These are phyloP conservation scores for Colletotrichum navitas DNA, from an alignment of 2,329 filamentous ascomycete genomes.

Conservation along the genomic window DNA sequence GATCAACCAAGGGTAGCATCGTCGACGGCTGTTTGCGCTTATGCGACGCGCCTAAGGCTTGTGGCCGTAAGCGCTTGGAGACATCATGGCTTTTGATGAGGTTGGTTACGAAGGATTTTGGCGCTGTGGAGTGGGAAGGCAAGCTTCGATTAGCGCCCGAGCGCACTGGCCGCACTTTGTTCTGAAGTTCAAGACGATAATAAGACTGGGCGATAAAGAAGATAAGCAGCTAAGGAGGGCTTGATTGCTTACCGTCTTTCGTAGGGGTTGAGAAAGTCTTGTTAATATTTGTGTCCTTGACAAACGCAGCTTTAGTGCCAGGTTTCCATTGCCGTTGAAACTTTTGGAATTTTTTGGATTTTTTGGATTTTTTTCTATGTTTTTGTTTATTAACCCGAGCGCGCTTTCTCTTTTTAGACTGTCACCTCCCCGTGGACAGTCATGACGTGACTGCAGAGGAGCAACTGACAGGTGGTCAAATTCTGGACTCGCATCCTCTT, in stretches of 20 bases:
- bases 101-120: conserved; percentile 34
- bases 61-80: conserved; percentile 27
- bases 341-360: too few species aligned
- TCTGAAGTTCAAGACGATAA: conserved; percentile 7
- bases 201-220: conserved; percentile 16
- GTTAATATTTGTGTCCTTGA: neutral
- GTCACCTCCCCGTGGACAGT: neutral
- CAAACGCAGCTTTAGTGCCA: neutral
- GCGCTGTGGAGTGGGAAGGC: conserved; percentile 31
- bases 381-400: too few species aligned
- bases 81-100: conserved; percentile 15
- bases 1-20: neutral
- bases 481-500: neutral
- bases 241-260: too few species aligned
- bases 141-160: conserved; percentile 35
- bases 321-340: neutral
- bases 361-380: too few species aligned
- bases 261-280: neutral
- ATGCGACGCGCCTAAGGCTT: conserved; percentile 28
- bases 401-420: too few species aligned
- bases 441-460: neutral
- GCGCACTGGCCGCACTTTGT: conserved; percentile 42
- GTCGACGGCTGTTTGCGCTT: conserved; percentile 8
- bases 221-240: conserved; percentile 15
- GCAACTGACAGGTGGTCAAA: too few species aligned